Evolutionary conservation across 75 land plant species (phyloP).

Genomic region (Chamaecyparis obtusa): DNA sequence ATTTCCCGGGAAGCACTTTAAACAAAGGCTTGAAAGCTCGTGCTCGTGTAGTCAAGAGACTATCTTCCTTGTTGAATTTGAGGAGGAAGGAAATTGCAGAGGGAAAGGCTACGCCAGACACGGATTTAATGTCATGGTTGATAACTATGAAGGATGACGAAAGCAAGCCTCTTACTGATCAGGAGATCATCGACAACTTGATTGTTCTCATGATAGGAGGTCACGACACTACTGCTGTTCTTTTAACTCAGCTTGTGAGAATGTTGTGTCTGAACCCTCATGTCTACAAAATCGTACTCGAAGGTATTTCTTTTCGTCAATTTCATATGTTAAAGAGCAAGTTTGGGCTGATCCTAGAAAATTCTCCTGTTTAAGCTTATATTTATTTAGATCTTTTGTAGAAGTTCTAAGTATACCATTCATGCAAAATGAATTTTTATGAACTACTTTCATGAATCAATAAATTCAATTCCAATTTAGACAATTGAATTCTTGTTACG

Average conservation of each 20-base stretch:
- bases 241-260: not conserved
- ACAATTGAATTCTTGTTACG: no score
- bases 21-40: constrained; percentile 19
- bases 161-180: not conserved
- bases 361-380: no score
- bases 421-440: no score
- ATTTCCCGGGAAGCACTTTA: constrained; percentile 26
- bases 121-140: not conserved
- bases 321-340: no score
- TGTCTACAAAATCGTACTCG: not conserved
- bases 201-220: not conserved
- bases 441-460: no score
- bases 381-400: no score
- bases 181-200: not conserved
- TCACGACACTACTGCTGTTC: not conserved
- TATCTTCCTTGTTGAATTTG: constrained; percentile 6
- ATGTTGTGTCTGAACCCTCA: not conserved
- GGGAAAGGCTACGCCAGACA: not conserved
- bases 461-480: no score
- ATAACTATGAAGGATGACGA: not conserved
- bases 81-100: constrained; percentile 11
- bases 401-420: no score
- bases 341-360: no score
- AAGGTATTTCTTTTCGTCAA: not conserved
- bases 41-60: not conserved